These are phyloP conservation scores for Syzygium grande DNA, from an alignment of 345 rosid genomes.

Conservation along the genomic window DNA sequence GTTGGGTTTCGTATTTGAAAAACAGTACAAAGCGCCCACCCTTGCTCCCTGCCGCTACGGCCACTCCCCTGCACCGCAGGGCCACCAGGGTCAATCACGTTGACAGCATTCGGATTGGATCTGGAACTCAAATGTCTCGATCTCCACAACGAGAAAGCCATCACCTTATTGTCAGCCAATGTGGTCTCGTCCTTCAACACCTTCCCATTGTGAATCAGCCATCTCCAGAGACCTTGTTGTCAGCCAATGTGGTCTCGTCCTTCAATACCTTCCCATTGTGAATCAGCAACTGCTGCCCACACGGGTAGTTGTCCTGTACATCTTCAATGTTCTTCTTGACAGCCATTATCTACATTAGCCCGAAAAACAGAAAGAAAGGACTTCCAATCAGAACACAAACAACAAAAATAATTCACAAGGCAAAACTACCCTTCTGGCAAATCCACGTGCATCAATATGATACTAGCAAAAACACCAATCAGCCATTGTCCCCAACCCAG, in stretches of 20 bases:
- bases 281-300: slow-evolving; percentile 88
- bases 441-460: background rate
- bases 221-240: too few species aligned
- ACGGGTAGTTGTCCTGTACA: slow-evolving; percentile 85
- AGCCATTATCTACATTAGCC: slow-evolving; percentile 56
- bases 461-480: background rate
- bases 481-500: background rate
- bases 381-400: background rate
- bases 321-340: slow-evolving; percentile 98
- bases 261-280: slow-evolving; percentile 8
- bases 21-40: too few species aligned
- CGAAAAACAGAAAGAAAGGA: background rate
- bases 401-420: background rate
- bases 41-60: too few species aligned
- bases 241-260: too few species aligned
- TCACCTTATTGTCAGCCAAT: slow-evolving; percentile 77
- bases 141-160: slow-evolving; percentile 79
- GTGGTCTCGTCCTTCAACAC: slow-evolving; percentile 96
- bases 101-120: too few species aligned
- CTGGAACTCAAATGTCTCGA: too few species aligned
- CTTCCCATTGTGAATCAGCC: slow-evolving; percentile 48
- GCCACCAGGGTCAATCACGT: too few species aligned
- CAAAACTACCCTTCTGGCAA: background rate
- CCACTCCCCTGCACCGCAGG: too few species aligned
- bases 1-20: too few species aligned